Base-by-base conservation (phyloP, 116 monocot species). In the Dioscorea cayenensis region DNA sequence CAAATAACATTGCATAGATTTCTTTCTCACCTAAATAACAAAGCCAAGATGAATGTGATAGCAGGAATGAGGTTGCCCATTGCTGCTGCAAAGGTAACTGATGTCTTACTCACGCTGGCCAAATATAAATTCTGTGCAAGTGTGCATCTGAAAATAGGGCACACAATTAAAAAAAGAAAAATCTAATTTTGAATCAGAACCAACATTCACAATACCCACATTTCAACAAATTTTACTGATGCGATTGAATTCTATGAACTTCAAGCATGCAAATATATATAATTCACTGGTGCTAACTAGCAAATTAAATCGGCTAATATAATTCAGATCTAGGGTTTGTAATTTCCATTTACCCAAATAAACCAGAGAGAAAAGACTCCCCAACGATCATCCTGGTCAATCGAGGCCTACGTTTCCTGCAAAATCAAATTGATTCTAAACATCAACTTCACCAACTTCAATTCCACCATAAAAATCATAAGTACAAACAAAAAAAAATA, bases 311-410 rank as follows among this genome's bases (percentile, higher is more conserved):
- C 4, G 1, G 5, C n/a, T 55, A 2, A 18, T 55, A 2, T 2
- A 55, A n/a, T 18, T 18, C n/a, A 63, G 2, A 18, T 38, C 28
- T 28, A 37, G 2, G 6, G 37, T 37, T 35, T n/a, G 14, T 66
- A 4, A 3, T 10, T 6, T 0, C 7, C 4, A 12, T 23, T 7
- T 63, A 32, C 80, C 80, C 80, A 51, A 81, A 72, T 48, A 81
- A 76, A 2, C 80, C 80, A 28, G 76, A 75, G 6, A 76, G 28
- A 75, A 85, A 85, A 28, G 79, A 72, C 22, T 85, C 76, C 27
- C 73, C 70, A n/a, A 87, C 13, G 19, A 87, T 50, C 65, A 29
- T 87, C 77, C 83, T 72, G 10, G 83, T 83, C 66, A 87, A 22
- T 16, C 27, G 65, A 21, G 80, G 83, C 32, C 80, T 29, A 1